Evolutionary conservation across 2,329 filamentous ascomycete species (phyloP).

Genomic region (Apiospora kogelbergensis): DNA sequence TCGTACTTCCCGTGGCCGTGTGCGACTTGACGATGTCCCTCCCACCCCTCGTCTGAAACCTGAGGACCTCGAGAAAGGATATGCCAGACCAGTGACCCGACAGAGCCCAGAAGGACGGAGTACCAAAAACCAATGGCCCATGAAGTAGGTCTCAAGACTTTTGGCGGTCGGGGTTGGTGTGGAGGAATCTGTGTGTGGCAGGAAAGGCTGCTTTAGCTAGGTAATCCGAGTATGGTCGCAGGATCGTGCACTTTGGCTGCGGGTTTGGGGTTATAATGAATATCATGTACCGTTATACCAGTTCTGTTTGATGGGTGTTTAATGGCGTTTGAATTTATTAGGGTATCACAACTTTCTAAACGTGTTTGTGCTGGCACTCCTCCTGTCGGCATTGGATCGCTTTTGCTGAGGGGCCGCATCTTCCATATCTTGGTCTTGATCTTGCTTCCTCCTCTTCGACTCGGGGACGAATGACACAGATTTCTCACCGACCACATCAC

Average conservation of each 20-base stretch:
- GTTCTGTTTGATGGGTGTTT: slow-evolving; percentile 1
- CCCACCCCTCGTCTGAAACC: slow-evolving; percentile 56
- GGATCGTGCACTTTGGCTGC: not conserved
- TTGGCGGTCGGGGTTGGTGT: not conserved
- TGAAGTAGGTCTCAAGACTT: slow-evolving; percentile 20
- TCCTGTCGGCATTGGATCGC: slow-evolving; percentile 54
- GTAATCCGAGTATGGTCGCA: not conserved
- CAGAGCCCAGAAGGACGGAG: slow-evolving; percentile 7
- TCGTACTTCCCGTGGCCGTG: slow-evolving; percentile 37
- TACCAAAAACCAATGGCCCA: slow-evolving; percentile 23
- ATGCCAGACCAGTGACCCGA: slow-evolving; percentile 26
- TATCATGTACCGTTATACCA: not conserved
- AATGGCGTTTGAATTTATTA: slow-evolving; percentile 36
- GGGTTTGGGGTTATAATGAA: not conserved
- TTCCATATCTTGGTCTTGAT: slow-evolving; percentile 18
- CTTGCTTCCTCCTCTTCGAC: slow-evolving; percentile 47
- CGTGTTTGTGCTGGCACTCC: slow-evolving; percentile 75
- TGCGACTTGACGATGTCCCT: slow-evolving; percentile 56
- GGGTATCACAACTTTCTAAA: slow-evolving; percentile 59
- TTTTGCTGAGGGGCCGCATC: slow-evolving; percentile 22
- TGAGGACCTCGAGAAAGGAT: slow-evolving; percentile 61
- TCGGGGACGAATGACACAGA: slow-evolving; percentile 73
- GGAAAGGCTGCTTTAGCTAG: not conserved
- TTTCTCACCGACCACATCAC: slow-evolving; percentile 60
- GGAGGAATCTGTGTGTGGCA: not conserved